Evolutionary conservation across 306 rosid genomes (phyloP).

Genomic region (Dryas drummondii): DNA sequence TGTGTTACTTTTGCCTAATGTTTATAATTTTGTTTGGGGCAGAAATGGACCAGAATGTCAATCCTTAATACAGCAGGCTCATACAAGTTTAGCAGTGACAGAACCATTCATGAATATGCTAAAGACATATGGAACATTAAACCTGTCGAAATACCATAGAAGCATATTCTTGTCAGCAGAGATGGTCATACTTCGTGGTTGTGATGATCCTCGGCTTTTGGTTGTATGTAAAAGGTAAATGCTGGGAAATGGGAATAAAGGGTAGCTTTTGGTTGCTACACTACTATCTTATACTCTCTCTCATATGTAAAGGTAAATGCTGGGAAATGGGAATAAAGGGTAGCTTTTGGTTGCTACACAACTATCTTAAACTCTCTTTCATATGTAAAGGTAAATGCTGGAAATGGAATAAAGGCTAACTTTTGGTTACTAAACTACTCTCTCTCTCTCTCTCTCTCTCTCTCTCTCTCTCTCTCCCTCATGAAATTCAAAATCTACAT

Average conservation of each 20-base stretch:
- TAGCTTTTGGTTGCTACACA: too few relatives aligned
- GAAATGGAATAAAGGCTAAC: too few relatives aligned
- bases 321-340: too few relatives aligned
- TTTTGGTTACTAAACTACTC: too few relatives aligned
- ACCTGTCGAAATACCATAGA: slow-evolving; percentile 63
- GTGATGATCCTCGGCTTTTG: slow-evolving; percentile 15
- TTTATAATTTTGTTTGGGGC: slow-evolving; percentile 30
- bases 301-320: background rate
- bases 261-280: slow-evolving; percentile 9
- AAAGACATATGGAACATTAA: slow-evolving; percentile 81
- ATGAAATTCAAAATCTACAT: too few relatives aligned
- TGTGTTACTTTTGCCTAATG: slow-evolving; percentile 21
- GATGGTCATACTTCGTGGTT: slow-evolving; percentile 22
- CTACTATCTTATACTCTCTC: background rate
- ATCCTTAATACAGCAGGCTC: slow-evolving; percentile 97
- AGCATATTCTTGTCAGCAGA: slow-evolving; percentile 11
- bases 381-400: too few relatives aligned
- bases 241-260: slow-evolving; percentile 7
- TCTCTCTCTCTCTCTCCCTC: too few relatives aligned
- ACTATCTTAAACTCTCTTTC: too few relatives aligned
- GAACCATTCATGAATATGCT: slow-evolving; percentile 94
- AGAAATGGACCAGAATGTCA: slow-evolving; percentile 96
- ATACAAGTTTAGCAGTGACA: slow-evolving; percentile 94
- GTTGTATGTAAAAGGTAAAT: slow-evolving; percentile 9
- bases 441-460: too few relatives aligned